A percentile compares a stretch with the other conserved stretches of the same genome.
phyloP scores from a whole-genome alignment of 495 filamentous ascomycete genomes.

The Aspergillus panamensis region DNA sequence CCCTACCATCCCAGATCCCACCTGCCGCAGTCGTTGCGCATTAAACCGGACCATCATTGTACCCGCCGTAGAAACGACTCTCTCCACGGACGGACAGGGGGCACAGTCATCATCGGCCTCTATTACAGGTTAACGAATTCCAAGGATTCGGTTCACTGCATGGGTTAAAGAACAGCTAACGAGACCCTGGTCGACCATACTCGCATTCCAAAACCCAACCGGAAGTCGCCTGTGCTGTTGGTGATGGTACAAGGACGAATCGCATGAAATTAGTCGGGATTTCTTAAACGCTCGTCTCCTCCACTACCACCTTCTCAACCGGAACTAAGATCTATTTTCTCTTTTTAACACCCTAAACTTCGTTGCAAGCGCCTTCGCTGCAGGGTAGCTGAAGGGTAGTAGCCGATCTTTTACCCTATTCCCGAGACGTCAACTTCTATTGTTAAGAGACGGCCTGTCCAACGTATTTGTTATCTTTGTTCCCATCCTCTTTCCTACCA shows the following conservation, averaged over 20 bases:
- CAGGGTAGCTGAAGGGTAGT: slow-evolving; percentile 1
- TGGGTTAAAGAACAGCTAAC: slow-evolving; percentile 25
- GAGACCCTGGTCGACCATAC: slow-evolving; percentile 18
- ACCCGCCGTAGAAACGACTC: slow-evolving; percentile 21
- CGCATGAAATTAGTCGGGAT: slow-evolving; percentile 3
- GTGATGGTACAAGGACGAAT: slow-evolving; percentile 12
- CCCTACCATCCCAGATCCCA: no score
- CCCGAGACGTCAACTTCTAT: background rate
- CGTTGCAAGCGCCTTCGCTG: slow-evolving; percentile 1
- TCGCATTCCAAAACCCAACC: slow-evolving; percentile 22
- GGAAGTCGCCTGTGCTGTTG: slow-evolving; percentile 22
- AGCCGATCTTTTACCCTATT: background rate
- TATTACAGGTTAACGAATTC: slow-evolving; percentile 20
- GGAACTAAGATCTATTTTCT: background rate
- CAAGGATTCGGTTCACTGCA: slow-evolving; percentile 29
- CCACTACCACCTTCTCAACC: background rate
- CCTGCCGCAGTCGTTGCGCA: slow-evolving; percentile 22
- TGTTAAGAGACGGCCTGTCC: background rate
- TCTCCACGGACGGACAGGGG: slow-evolving; percentile 17
- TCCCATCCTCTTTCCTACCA: background rate
- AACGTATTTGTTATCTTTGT: slow-evolving; percentile 3
- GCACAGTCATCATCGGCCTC: slow-evolving; percentile 22
- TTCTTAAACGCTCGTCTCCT: slow-evolving; percentile 10
- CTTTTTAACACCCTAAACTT: background rate
- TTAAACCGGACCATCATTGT: slow-evolving; percentile 15